Evolutionary conservation across 1,284 basidiomycete genomes (phyloP), one percentile per base, ranked within the genome.

Genomic region (Cryptococcus sp.): DNA sequence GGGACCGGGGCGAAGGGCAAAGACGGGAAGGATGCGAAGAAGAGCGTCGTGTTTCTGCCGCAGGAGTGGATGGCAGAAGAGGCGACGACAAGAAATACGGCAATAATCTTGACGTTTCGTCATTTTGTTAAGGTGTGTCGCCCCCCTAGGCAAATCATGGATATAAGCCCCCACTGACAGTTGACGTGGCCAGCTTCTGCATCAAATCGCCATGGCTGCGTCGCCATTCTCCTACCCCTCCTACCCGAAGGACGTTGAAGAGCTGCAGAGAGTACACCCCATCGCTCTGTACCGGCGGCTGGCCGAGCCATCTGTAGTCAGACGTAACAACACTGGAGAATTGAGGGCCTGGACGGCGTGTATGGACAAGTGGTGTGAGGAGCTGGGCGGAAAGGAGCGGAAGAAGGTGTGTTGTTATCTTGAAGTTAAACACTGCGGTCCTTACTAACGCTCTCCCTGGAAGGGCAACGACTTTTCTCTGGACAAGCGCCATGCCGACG

Each of bases 291-390:
- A 78, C 51, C 64, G 75, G 9, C 70, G 73, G 4, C 60, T 78
- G 12, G 71, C 72, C 1, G 76, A 76, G 52, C 67, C 71, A 4
- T 66, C 68, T 11, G 68, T 75, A 9, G 52, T 57, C 40, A 39
- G 64, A 38, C 51, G 62, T 40, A 59, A 60, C 43, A 52, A 52
- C 47, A 21, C 55, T 21, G 39, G 53, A 42, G 63, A 67, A 33
- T 23, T 62, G n/a, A 60, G 66, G 43, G 65, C 66, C 13, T 78
- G 76, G 76, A 57, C 59, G 51, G 69, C 67, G 39, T 78, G 76
- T 59, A 78, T 78, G 76, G 74, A 77, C 60, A 67, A 69, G 52
- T 78, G 76, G 76, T 70, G 67, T 35, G 76, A 78, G 59, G 74
- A 77, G 62, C 59, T 77, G 4, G 76, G 73, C 5, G 70, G 70